Base-by-base conservation (phyloP, 116 monocot genomes). In the Phalaenopsis hybrid region DNA sequence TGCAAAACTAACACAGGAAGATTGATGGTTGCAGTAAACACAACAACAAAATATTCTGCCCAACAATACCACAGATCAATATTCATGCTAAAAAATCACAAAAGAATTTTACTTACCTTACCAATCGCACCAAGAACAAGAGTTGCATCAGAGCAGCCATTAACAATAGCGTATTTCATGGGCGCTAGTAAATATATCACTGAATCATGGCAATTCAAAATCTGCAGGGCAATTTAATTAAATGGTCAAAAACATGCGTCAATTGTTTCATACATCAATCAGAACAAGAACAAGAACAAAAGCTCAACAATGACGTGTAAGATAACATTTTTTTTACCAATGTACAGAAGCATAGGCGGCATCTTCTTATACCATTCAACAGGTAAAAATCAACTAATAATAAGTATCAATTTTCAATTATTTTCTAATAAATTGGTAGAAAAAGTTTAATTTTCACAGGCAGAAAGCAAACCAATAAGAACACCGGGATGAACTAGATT, bases 71-170 rank as follows among this genome's bases (percentile, higher is more conserved):
- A 67, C 67, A 67, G 8, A 46, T 46, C 16, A 75, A 75, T 20
- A 75, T 55, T 9, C 75, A 46, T 48, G 46, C n/a, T n/a, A 28
- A 51, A 8, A 28, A 77, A 77, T 31, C 1, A 51, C 7, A 0
- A 44, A 25, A 51, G 21, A 6, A 10, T 46, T 50, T 50, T 20
- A 45, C 81, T 67, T 91, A 98, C 98, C 92, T 98, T 98, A 81
- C 95, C 98, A 87, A 93, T 74, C 75, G 98, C 98, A 78, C 98
- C 98, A 57, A 98, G 90, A 78, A 98, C 84, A 81, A 98, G 84
- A 34, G 95, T 98, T 84, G 98, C 84, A 88, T 98, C 95, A 69
- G 93, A 98, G 87, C 98, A 98, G 81, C 98, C 98, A 89, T 92
- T 92, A 52, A 95, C 81, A 41, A 88, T 95, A 52, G 95, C 98